Evolutionary conservation across 2,329 filamentous ascomycete genomes (phyloP).

Genomic region (Neofusicoccum ribis): DNA sequence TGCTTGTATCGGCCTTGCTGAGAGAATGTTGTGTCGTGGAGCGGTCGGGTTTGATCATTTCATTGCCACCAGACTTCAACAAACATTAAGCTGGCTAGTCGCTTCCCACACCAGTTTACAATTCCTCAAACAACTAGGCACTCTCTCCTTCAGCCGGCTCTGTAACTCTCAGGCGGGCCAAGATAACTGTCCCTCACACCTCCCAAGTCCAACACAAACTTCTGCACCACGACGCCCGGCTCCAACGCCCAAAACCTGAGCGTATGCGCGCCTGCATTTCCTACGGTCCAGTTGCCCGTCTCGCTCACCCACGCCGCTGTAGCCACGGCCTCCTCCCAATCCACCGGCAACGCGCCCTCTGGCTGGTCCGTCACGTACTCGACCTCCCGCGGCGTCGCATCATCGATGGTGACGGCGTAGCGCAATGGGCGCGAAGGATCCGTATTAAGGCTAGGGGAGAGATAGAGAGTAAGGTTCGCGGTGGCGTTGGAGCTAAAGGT

Average conservation of each 20-base stretch:
- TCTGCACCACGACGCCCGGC: conserved; percentile 46
- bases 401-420: conserved; percentile 51
- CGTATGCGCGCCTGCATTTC: conserved; percentile 40
- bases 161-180: conserved; percentile 55
- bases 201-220: conserved; percentile 58
- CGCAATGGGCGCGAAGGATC: conserved; percentile 52
- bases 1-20: too few relatives aligned
- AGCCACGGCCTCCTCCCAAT: conserved; percentile 53
- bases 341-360: conserved; percentile 46
- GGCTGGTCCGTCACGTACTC: conserved; percentile 45
- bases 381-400: conserved; percentile 35
- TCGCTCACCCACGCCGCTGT: conserved; percentile 53
- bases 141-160: neutral
- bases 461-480: conserved; percentile 41
- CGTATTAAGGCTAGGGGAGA: conserved; percentile 51
- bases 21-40: too few relatives aligned
- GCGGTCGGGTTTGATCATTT: too few relatives aligned
- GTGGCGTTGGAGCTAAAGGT: conserved; percentile 36
- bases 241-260: conserved; percentile 49
- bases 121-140: too few relatives aligned
- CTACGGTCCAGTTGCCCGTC: conserved; percentile 37
- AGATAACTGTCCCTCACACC: conserved; percentile 57
- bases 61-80: too few relatives aligned
- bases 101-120: too few relatives aligned
- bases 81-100: too few relatives aligned